Percentiles rank a stretch among this genome's conserved stretches.
Conservation (phyloP, 352 stramenopile genomes). For the Phytopythium litorale region DNA sequence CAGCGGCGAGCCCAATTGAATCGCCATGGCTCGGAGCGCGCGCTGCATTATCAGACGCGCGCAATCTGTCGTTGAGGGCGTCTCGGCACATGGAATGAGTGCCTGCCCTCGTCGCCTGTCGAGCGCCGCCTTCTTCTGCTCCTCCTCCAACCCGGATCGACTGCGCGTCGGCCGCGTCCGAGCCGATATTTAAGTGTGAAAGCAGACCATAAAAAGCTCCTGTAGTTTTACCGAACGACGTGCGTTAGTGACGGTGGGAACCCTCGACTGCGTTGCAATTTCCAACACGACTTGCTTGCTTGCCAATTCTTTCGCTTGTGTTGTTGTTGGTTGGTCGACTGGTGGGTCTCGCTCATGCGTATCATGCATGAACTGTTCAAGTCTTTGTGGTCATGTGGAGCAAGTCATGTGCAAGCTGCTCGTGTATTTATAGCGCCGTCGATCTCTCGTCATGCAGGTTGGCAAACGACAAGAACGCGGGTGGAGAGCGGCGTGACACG, state of each 20-base stretch:
- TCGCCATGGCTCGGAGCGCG: not conserved
- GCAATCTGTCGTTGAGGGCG: not conserved
- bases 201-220: constrained; percentile 1
- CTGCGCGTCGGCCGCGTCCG: not conserved
- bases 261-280: constrained; percentile 5
- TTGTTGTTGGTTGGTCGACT: not conserved
- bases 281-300: constrained; percentile 8
- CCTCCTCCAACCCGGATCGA: not conserved
- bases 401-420: no score
- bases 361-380: no score
- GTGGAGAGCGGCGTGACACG: not conserved
- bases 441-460: not conserved
- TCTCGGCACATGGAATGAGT: not conserved
- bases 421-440: not conserved
- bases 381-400: no score
- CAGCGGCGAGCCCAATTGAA: not conserved
- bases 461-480: not conserved
- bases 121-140: not conserved
- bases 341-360: no score
- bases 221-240: constrained; percentile 9
- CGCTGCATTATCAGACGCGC: not conserved
- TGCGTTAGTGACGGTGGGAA: constrained; percentile 3
- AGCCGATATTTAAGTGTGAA: constrained; percentile 7
- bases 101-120: not conserved
- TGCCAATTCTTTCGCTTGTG: not conserved